A percentile compares a stretch with the other conserved stretches of the same genome.
Evolutionary conservation across 2,329 filamentous ascomycete genomes (phyloP).

Genomic region (Aspergillus aculeatus): DNA sequence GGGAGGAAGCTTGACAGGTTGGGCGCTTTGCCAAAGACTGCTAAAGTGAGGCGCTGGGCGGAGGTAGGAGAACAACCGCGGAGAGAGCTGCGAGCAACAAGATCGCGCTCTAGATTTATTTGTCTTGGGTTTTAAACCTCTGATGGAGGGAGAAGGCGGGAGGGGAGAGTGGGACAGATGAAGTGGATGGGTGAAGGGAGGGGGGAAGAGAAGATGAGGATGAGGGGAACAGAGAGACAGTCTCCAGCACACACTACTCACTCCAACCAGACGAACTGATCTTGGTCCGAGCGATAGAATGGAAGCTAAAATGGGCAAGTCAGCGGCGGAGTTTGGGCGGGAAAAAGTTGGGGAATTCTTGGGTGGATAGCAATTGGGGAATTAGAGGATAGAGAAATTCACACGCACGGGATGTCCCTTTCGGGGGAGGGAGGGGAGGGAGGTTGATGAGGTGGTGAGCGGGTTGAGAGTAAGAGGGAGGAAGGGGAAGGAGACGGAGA

Average conservation of each 20-base stretch:
- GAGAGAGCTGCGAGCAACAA: conserved; percentile 8
- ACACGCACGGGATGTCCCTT: conserved; percentile 1
- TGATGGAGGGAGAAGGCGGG: conserved; percentile 1
- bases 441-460: conserved; percentile 10
- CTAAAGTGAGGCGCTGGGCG: conserved; percentile 15
- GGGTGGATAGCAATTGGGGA: not conserved
- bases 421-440: conserved; percentile 14
- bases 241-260: not conserved
- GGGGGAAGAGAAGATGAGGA: conserved; percentile 4
- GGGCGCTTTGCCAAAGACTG: conserved; percentile 12
- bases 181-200: conserved; percentile 6
- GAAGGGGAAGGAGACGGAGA: conserved; percentile 1
- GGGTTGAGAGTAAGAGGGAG: conserved; percentile 18
- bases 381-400: conserved; percentile 5
- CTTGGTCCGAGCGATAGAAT: conserved; percentile 7
- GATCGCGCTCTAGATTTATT: not conserved
- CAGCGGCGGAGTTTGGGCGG: conserved; percentile 6
- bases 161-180: no score
- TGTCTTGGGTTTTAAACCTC: not conserved
- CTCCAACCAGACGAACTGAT: not conserved
- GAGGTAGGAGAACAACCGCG: conserved; percentile 5
- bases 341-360: conserved; percentile 2
- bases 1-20: conserved; percentile 9
- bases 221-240: conserved; percentile 5
- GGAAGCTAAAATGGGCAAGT: conserved; percentile 3